Evolutionary conservation across 2,329 filamentous ascomycete genomes (phyloP).

Genomic region (Fusarium sp.): DNA sequence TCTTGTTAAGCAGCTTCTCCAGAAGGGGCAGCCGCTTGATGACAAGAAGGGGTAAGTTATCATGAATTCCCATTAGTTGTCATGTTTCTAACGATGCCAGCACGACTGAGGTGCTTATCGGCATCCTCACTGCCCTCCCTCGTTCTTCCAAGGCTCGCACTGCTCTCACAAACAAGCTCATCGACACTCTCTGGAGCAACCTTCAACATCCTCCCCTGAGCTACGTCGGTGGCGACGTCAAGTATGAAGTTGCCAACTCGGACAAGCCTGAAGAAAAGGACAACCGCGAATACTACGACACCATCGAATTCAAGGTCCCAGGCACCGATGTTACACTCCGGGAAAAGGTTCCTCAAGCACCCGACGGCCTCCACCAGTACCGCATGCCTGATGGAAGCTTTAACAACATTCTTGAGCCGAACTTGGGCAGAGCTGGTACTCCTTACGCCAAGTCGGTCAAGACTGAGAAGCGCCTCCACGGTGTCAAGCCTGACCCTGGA

Average conservation of each 20-base stretch:
- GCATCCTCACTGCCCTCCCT: constrained; percentile 55
- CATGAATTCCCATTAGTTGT: not conserved
- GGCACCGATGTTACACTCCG: constrained; percentile 54
- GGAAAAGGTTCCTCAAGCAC: constrained; percentile 53
- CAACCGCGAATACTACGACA: constrained; percentile 50
- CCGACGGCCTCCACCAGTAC: constrained; percentile 54
- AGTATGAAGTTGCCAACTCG: constrained; percentile 52
- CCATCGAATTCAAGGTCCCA: constrained; percentile 57
- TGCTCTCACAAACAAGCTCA: constrained; percentile 62
- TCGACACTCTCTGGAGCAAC: constrained; percentile 65
- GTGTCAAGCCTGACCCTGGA: constrained; percentile 72
- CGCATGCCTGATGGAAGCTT: constrained; percentile 55
- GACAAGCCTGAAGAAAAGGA: constrained; percentile 51
- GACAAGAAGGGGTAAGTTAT: constrained; percentile 63
- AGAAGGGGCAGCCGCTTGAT: constrained; percentile 65
- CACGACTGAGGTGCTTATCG: constrained; percentile 56
- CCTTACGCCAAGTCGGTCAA: constrained; percentile 77
- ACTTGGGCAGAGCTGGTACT: constrained; percentile 73
- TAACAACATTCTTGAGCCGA: constrained; percentile 72
- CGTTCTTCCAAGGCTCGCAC: constrained; percentile 51
- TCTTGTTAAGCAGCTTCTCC: constrained; percentile 50
- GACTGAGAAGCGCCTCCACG: constrained; percentile 66
- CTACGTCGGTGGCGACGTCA: constrained; percentile 57
- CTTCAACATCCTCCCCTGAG: constrained; percentile 66
- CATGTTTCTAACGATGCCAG: constrained; percentile 44